Percentiles rank a stretch among this genome's conserved stretches.
Conservation (phyloP, 352 stramenopile genomes). For the Globisporangium splendens region DNA sequence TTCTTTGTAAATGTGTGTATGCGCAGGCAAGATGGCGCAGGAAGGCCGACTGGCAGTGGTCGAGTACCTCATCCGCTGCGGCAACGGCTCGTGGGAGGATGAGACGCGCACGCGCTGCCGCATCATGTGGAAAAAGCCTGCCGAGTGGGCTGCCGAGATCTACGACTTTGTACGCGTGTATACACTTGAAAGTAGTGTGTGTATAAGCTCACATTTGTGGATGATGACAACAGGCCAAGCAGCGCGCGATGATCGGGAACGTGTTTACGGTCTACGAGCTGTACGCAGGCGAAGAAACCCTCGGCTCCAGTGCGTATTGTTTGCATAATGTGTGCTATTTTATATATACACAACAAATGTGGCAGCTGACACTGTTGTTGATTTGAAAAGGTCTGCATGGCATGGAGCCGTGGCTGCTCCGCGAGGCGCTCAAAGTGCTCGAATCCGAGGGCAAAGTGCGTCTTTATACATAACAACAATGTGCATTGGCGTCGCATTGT, state of each 20-base stretch:
- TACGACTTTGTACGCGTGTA: constrained; percentile 72
- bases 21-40: constrained; percentile 59
- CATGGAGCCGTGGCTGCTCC: constrained; percentile 82
- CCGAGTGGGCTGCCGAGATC: constrained; percentile 78
- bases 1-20: not conserved
- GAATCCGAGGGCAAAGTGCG: constrained; percentile 72
- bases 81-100: constrained; percentile 79
- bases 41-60: constrained; percentile 66
- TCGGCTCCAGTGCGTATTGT: constrained; percentile 56
- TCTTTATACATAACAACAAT: not conserved
- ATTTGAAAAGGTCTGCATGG: constrained; percentile 56
- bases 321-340: not conserved
- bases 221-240: constrained; percentile 38
- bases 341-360: not conserved
- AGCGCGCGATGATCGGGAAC: constrained; percentile 73
- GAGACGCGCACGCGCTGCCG: constrained; percentile 73
- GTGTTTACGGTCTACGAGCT: constrained; percentile 86
- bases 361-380: not conserved
- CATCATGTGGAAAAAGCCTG: constrained; percentile 85
- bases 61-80: constrained; percentile 73
- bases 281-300: constrained; percentile 78
- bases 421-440: constrained; percentile 69
- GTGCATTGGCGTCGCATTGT: no score
- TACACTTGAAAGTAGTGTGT: not conserved
- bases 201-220: not conserved